A percentile compares a stretch with the other conserved stretches of the same genome.
These are phyloP conservation scores for Cercospora berteroae DNA, from an alignment of 2,329 filamentous ascomycete genomes.

Conservation along the genomic window DNA sequence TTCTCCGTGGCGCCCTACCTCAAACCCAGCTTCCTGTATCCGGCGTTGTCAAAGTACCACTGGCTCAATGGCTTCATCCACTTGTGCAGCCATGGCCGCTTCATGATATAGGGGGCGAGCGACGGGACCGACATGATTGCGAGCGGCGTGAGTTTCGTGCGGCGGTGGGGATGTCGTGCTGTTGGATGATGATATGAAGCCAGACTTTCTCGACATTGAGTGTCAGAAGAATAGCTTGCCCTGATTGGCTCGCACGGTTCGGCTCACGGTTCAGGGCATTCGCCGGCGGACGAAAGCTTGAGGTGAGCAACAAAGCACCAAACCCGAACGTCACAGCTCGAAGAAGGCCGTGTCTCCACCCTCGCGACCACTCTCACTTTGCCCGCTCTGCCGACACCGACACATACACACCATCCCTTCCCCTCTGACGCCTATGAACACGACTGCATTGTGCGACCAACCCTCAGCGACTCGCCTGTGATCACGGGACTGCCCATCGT, in stretches of 20 bases:
- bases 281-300: neutral
- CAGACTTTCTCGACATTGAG: constrained; percentile 11
- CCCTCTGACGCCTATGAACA: neutral
- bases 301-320: constrained; percentile 3
- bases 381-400: neutral
- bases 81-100: constrained; percentile 80
- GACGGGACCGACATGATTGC: constrained; percentile 66
- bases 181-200: constrained; percentile 9
- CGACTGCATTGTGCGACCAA: neutral
- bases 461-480: neutral
- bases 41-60: constrained; percentile 86
- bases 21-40: constrained; percentile 90
- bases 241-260: constrained; percentile 1
- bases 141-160: constrained; percentile 18
- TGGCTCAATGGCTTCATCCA: constrained; percentile 77
- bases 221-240: neutral
- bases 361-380: neutral
- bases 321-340: constrained; percentile 1
- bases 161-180: constrained; percentile 24
- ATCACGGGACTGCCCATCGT: neutral
- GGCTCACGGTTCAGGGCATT: neutral
- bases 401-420: neutral
- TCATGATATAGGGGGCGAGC: constrained; percentile 72
- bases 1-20: constrained; percentile 57
- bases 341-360: neutral